Evolutionary conservation across 495 filamentous ascomycete genomes (phyloP), one percentile per base, ranked within the genome.

Genomic region (Xylaria grammica): DNA sequence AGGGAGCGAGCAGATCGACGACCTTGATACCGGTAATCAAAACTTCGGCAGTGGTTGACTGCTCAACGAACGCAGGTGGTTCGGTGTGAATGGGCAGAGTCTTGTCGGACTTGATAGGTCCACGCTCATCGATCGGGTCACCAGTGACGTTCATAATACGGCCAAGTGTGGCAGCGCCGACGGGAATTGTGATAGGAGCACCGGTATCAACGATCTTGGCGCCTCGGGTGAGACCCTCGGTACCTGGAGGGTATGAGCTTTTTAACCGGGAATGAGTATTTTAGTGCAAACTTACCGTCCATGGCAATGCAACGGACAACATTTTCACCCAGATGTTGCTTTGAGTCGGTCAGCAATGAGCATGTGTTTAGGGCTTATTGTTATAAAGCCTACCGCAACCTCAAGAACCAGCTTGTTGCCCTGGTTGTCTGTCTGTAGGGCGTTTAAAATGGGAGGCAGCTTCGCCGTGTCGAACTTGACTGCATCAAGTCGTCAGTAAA

Each of bases 91-190:
- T 99, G 67, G 95, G 92, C 36, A 87, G 81, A 76, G 79, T 84
- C 88, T 94, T 94, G 79, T 85, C 86, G 73, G 88, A 84, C 88
- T 97, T 97, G 87, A 99, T 91, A 69, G 94, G 94, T 61, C 95
- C 95, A 84, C 96, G 93, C 87, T 98, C 95, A 77, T 99, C 95
- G 85, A 99, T 98, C 76, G 95, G 96, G 82, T 99, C 93, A 86
- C 95, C 95, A 85, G 95, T 99, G 83, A 99, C 95, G 88, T 99
- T 99, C 86, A 99, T 93, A 87, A 99, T 99, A 88, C 95, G 95
- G 74, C 95, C 95, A 68, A 99, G 91, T 59, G 94, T 97, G 75
- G 86, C 93, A 73, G 87, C 87, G 76, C 95, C 95, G 85, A 99
- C 95, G 76, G 95, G 95, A 76, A 99, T 91, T 82, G 88, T 94